Evolutionary conservation across 306 rosid species (phyloP).

Genomic region (Cucumis hystrix): DNA sequence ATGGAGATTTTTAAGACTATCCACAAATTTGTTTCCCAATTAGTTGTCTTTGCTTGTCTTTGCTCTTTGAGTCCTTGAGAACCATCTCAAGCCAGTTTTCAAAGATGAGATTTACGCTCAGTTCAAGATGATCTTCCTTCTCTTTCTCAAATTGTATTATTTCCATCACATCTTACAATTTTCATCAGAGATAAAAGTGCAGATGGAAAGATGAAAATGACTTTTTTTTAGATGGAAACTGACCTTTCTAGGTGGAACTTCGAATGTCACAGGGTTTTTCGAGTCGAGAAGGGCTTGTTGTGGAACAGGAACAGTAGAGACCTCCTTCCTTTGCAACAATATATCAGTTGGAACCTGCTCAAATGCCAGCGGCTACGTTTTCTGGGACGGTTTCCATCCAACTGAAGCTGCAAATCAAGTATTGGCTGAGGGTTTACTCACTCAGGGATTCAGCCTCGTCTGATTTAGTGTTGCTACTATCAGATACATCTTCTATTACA

Average conservation of each 20-base stretch:
- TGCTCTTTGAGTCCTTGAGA: neutral
- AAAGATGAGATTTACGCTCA: neutral
- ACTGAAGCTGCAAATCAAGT: slow-evolving; percentile 42
- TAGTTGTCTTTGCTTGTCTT: neutral
- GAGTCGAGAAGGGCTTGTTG: slow-evolving; percentile 49
- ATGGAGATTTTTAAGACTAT: neutral
- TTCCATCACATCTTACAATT: neutral
- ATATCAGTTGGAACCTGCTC: slow-evolving; percentile 37
- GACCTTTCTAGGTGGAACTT: neutral
- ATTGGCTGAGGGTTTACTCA: slow-evolving; percentile 34
- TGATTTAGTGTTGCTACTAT: neutral
- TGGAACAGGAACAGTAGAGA: slow-evolving; percentile 52
- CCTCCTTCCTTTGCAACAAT: slow-evolving; percentile 44
- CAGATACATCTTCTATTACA: neutral
- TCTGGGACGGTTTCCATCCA: slow-evolving; percentile 65
- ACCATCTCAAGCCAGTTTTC: neutral
- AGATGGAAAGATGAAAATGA: neutral
- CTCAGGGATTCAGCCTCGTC: slow-evolving; percentile 34
- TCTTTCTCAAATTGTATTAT: neutral
- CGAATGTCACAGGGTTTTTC: slow-evolving; percentile 28
- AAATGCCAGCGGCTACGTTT: slow-evolving; percentile 41
- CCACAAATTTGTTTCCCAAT: neutral
- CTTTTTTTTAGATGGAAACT: neutral
- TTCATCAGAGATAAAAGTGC: neutral
- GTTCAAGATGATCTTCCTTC: neutral